phyloP scores from a whole-genome alignment of 805 yeast species.

The Schwanniomyces occidentalis region DNA sequence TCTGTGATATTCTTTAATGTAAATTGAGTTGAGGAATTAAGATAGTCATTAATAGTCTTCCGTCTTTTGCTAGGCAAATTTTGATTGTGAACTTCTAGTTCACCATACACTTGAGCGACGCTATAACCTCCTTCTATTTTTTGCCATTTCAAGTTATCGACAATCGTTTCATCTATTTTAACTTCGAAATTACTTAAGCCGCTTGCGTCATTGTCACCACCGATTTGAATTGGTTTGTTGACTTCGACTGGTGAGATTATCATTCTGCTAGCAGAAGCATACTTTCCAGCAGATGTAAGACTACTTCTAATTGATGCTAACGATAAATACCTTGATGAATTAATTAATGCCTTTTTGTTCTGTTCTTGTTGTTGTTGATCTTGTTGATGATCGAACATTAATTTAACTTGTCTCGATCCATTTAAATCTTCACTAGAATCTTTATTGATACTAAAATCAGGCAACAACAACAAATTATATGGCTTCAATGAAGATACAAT shows the following conservation, averaged over 20 bases:
- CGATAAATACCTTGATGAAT: constrained; percentile 29
- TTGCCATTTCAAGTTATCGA: constrained; percentile 76
- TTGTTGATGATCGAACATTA: constrained; percentile 32
- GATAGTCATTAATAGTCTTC: constrained; percentile 23
- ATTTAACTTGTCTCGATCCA: constrained; percentile 28
- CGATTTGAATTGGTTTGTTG: constrained; percentile 49
- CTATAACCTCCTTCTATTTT: constrained; percentile 75
- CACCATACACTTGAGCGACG: constrained; percentile 81
- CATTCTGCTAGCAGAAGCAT: constrained; percentile 23
- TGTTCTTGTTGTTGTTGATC: constrained; percentile 25
- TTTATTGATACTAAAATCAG: constrained; percentile 37
- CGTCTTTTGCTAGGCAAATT: constrained; percentile 15
- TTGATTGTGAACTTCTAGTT: constrained; percentile 40
- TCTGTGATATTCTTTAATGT: constrained; percentile 19
- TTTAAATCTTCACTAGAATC: constrained; percentile 20
- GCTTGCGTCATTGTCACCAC: constrained; percentile 43
- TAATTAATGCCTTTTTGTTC: constrained; percentile 17
- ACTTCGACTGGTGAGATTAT: constrained; percentile 27
- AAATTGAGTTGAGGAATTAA: constrained; percentile 32
- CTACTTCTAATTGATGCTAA: constrained; percentile 33
- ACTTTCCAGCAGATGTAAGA: constrained; percentile 14
- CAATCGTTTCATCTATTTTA: constrained; percentile 63
- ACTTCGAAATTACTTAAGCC: constrained; percentile 53
- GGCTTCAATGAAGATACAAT: constrained; percentile 82
- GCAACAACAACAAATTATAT: constrained; percentile 59